Percentiles rank a stretch among this genome's conserved stretches.
These are phyloP conservation scores for Aquanectria penicillioides DNA, from an alignment of 2,329 filamentous ascomycete genomes.

Conservation along the genomic window DNA sequence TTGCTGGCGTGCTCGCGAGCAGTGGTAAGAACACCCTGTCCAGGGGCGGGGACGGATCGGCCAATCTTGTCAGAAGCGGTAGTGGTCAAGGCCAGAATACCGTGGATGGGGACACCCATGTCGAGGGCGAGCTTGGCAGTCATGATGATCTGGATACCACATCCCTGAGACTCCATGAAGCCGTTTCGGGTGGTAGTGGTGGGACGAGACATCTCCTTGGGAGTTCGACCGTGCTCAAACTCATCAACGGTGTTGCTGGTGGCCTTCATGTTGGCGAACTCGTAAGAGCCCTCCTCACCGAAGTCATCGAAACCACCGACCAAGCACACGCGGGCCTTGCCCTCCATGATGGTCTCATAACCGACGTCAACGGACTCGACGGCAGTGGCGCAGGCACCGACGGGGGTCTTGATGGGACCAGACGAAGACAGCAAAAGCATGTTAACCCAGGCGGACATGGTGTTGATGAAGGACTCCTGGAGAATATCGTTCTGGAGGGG, in stretches of 20 bases:
- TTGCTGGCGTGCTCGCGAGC: slow-evolving; percentile 91
- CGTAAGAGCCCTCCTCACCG: slow-evolving; percentile 98
- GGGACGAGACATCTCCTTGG: slow-evolving; percentile 96
- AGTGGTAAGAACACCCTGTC: slow-evolving; percentile 95
- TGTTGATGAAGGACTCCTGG: slow-evolving; percentile 99
- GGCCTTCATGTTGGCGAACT: slow-evolving; percentile 99
- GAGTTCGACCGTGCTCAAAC: slow-evolving; percentile 93
- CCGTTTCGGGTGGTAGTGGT: slow-evolving; percentile 96
- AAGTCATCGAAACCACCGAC: slow-evolving; percentile 99
- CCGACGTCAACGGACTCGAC: slow-evolving; percentile 98
- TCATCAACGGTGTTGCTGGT: slow-evolving; percentile 98
- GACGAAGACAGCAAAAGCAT: slow-evolving; percentile 98
- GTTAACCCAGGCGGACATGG: slow-evolving; percentile 99
- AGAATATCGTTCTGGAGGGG: slow-evolving; percentile 98
- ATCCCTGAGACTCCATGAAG: slow-evolving; percentile 99
- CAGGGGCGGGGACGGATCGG: slow-evolving; percentile 94
- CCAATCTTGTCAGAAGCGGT: slow-evolving; percentile 99
- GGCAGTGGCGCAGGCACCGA: slow-evolving; percentile 95
- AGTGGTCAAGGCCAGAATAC: slow-evolving; percentile 90
- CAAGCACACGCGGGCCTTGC: slow-evolving; percentile 96
- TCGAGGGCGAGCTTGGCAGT: slow-evolving; percentile 94
- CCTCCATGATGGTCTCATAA: slow-evolving; percentile 97
- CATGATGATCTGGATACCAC: slow-evolving; percentile 99
- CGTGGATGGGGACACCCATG: slow-evolving; percentile 98
- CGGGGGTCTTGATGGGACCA: slow-evolving; percentile 97